Evolutionary conservation across 2,329 filamentous ascomycete species (phyloP), one percentile per base, ranked within the genome.

Genomic region (Intubia oerlemansii): DNA sequence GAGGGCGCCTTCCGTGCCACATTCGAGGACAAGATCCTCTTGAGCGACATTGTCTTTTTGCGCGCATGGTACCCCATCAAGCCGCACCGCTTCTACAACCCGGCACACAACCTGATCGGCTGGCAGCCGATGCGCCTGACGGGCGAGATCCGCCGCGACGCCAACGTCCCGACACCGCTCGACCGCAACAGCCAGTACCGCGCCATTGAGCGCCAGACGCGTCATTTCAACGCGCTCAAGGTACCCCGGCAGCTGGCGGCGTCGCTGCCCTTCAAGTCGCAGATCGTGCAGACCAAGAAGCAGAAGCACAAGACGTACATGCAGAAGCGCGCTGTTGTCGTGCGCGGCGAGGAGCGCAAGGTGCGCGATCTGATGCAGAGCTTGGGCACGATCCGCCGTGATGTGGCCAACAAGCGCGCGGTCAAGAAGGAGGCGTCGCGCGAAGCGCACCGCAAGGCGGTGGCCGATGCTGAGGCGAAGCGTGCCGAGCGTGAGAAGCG

Each of bases 21-120:
- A 0, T 98, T 98, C 41, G 88, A 98, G 51, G 88, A 98, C 63
- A 98, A 95, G 57, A 80, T 98, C 36, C 62, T 98, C 29, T 82
- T 92, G 66, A 81, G 73, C 49, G 88, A 98, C 48, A 90, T 98
- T 39, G 78, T 95, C 36, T 95, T 98, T 59, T 55, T 98, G 22
- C 69, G 88, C 27, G 85, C 88, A 11, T 98, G 90, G 90, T 95
- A 90, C 51, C 81, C 88, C 8, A 73, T 98, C 50, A 82, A 82
- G 44, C 88, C 88, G 2, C 82, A 82, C 50, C 74, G 84, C 33
- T 98, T 92, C 65, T 93, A 93, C 60, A 93, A 95, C 51, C 79
- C 82, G 2, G 84, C 90, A 31, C 88, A 81, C 34, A 92, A 98
- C 51, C 66, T 95, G 22, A 63, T 95, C 34, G 80, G 78, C 35